These are phyloP conservation scores for Kalmusia sp. DNA, from an alignment of 2,329 filamentous ascomycete species.

Conservation along the genomic window DNA sequence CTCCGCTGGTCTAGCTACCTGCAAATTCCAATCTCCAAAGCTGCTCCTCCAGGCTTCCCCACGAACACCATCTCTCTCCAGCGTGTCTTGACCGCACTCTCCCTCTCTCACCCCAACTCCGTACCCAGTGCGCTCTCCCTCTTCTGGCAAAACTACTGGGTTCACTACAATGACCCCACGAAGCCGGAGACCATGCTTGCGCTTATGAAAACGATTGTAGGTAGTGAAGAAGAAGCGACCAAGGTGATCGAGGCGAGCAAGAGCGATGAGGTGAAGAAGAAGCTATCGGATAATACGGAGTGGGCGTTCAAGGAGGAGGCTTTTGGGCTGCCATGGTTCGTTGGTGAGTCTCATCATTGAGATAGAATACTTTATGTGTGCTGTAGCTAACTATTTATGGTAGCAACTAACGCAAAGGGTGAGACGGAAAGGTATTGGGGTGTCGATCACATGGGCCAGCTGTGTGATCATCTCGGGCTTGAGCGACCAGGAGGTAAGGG, in stretches of 20 bases:
- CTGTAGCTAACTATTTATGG: slow-evolving; percentile 7
- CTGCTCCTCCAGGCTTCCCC: slow-evolving; percentile 60
- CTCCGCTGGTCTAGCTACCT: slow-evolving; percentile 61
- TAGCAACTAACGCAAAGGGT: slow-evolving; percentile 61
- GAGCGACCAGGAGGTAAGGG: slow-evolving; percentile 48
- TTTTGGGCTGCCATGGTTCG: slow-evolving; percentile 68
- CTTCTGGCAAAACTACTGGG: slow-evolving; percentile 62
- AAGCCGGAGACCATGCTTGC: slow-evolving; percentile 54
- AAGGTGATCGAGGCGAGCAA: slow-evolving; percentile 49
- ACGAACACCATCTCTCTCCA: slow-evolving; percentile 59
- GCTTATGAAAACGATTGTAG: slow-evolving; percentile 55
- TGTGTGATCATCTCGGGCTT: slow-evolving; percentile 61
- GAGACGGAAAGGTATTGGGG: slow-evolving; percentile 65
- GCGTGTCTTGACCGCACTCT: slow-evolving; percentile 60
- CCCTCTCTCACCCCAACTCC: slow-evolving; percentile 49
- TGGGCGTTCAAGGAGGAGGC: slow-evolving; percentile 60
- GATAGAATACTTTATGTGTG: not conserved
- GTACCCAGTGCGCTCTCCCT: slow-evolving; percentile 53
- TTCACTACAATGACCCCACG: slow-evolving; percentile 54
- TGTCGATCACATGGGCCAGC: slow-evolving; percentile 65
- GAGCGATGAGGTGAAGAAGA: slow-evolving; percentile 54
- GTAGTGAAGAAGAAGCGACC: slow-evolving; percentile 52
- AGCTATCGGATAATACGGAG: slow-evolving; percentile 58
- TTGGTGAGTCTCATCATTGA: slow-evolving; percentile 35
- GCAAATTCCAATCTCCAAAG: slow-evolving; percentile 59